phyloP scores from a whole-genome alignment of 139 green algal genomes.

The Tetratostichococcus sp. region DNA sequence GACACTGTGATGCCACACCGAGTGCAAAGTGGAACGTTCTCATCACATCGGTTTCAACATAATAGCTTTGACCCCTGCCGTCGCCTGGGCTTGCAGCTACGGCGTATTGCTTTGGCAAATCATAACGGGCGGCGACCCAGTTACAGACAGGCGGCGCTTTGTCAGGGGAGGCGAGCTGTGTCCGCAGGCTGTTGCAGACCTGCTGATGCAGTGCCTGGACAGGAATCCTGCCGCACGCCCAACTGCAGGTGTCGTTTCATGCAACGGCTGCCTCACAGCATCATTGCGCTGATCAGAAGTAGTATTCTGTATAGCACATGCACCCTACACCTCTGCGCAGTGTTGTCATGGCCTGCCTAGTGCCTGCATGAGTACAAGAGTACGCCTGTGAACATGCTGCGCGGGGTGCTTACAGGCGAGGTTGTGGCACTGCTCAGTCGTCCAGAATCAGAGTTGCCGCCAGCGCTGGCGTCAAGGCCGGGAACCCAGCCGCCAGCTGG shows the following conservation, averaged over 20 bases:
- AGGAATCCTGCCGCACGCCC: background rate
- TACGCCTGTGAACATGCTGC: no score
- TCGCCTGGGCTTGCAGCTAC: background rate
- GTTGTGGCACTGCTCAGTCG: background rate
- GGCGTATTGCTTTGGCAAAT: background rate
- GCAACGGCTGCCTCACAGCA: no score
- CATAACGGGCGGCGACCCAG: background rate
- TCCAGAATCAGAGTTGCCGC: background rate
- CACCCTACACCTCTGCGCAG: no score
- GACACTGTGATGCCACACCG: no score
- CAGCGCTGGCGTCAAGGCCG: background rate
- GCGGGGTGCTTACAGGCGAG: background rate
- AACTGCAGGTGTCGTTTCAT: background rate
- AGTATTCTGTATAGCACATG: no score
- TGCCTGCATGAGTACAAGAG: no score
- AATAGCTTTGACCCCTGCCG: no score
- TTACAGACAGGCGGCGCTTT: background rate
- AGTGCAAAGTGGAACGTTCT: no score
- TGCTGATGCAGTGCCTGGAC: background rate
- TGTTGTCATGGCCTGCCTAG: no score
- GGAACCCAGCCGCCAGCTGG: background rate
- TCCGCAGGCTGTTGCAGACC: background rate
- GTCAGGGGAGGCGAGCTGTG: background rate
- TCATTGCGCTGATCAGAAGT: no score
- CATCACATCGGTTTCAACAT: no score